Conservation (phyloP, 1,284 basidiomycete species). For the Apiotrichum siamense region DNA sequence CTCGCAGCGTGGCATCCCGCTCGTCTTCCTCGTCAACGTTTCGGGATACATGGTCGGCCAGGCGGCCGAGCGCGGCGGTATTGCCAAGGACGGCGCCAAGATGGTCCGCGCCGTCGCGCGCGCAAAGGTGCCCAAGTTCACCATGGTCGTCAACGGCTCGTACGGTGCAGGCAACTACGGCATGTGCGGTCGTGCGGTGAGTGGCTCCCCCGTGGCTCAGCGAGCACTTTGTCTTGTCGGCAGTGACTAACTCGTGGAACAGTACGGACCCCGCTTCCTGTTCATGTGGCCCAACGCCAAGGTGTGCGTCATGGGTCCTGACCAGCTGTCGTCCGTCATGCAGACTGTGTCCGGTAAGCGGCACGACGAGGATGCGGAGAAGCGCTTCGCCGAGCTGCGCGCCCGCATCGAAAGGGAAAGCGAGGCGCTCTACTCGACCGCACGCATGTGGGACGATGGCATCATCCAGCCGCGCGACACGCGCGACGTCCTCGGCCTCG, state of each 20-base stretch:
- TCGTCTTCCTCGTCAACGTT: conserved; percentile 91
- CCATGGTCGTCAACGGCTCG: conserved; percentile 88
- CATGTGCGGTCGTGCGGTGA: conserved; percentile 78
- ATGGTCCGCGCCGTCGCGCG: conserved; percentile 96
- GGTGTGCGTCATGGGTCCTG: conserved; percentile 94
- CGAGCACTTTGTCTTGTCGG: conserved; percentile 33
- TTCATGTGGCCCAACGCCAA: conserved; percentile 99
- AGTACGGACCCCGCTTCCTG: conserved; percentile 89
- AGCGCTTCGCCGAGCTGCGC: conserved; percentile 52
- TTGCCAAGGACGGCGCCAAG: conserved; percentile 95
- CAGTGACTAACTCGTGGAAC: background rate
- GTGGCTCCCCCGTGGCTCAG: too few species aligned
- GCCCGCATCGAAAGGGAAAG: conserved; percentile 80
- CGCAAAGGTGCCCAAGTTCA: conserved; percentile 88
- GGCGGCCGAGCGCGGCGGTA: conserved; percentile 88
- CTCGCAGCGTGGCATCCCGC: conserved; percentile 80
- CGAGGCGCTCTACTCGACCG: conserved; percentile 76
- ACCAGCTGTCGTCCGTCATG: conserved; percentile 89
- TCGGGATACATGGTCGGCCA: conserved; percentile 90
- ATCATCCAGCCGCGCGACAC: conserved; percentile 90
- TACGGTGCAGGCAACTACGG: conserved; percentile 89
- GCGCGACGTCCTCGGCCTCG: conserved; percentile 76
- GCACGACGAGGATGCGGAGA: conserved; percentile 23
- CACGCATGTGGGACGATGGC: conserved; percentile 90
- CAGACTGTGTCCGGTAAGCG: conserved; percentile 56